Evolutionary conservation across 768 basidiomycete species (phyloP).

Genomic region (Xerocomellus amylosporus): DNA sequence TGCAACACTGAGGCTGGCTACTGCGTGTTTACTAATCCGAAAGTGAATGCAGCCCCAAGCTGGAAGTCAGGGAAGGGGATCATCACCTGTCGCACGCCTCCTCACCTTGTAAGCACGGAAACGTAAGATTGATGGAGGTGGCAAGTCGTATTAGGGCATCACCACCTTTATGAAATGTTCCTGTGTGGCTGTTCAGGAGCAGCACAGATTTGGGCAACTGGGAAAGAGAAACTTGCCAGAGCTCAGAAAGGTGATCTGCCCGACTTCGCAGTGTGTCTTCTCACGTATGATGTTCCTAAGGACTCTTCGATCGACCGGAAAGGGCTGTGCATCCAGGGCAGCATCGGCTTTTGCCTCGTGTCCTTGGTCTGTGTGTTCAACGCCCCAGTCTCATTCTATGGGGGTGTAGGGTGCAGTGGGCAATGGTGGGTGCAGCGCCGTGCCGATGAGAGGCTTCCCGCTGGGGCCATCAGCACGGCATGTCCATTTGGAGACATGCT

Average conservation of each 20-base stretch:
- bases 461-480: not conserved
- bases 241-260: constrained; percentile 68
- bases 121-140: constrained; percentile 5
- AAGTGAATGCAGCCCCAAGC: no score
- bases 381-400: constrained; percentile 67
- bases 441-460: constrained; percentile 17
- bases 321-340: constrained; percentile 56
- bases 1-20: no score
- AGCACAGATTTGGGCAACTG: constrained; percentile 10
- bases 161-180: constrained; percentile 81
- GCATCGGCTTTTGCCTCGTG: constrained; percentile 64
- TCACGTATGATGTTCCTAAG: constrained; percentile 77
- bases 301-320: constrained; percentile 71
- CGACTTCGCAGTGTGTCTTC: constrained; percentile 63
- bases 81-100: no score
- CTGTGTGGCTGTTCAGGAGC: constrained; percentile 34
- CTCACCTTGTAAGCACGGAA: constrained; percentile 43
- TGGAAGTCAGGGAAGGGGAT: no score
- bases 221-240: constrained; percentile 50
- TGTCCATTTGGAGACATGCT: constrained; percentile 12
- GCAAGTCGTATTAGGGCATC: not conserved
- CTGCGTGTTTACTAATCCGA: no score
- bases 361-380: constrained; percentile 68
- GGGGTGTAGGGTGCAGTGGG: constrained; percentile 7
- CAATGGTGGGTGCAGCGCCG: constrained; percentile 28